Evolutionary conservation across 2,329 filamentous ascomycete genomes (phyloP).

Genomic region (Neopestalotiopsis sp.): DNA sequence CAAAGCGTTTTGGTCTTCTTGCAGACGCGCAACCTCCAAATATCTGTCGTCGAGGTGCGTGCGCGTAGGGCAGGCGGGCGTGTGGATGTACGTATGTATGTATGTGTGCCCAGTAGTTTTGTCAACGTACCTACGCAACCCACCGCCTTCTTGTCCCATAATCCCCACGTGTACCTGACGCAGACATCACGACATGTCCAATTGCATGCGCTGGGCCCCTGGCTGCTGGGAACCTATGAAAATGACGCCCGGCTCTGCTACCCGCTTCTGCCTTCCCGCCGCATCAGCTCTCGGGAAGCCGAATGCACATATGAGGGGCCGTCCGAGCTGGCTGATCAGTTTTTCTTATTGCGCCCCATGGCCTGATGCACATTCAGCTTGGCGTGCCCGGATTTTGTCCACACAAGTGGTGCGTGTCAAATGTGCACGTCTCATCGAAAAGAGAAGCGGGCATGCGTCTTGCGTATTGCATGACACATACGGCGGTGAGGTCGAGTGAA

Average conservation of each 20-base stretch:
- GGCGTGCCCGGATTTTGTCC: background rate
- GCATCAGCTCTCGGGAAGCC: constrained; percentile 2
- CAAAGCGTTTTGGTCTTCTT: background rate
- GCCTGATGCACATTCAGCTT: background rate
- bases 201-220: background rate
- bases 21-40: background rate
- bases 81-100: background rate
- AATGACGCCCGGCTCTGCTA: background rate
- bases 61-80: too few species aligned
- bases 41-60: too few species aligned
- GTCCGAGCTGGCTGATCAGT: background rate
- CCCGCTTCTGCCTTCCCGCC: background rate
- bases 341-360: background rate
- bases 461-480: background rate
- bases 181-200: background rate
- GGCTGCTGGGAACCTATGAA: background rate
- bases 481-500: background rate
- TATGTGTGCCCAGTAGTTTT: background rate
- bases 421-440: background rate
- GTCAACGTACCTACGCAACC: background rate
- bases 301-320: background rate
- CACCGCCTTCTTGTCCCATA: background rate
- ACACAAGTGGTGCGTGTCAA: background rate
- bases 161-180: background rate
- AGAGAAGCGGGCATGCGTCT: background rate